Base-by-base conservation (phyloP, 176 grass and related monocot species). In the Eragrostis nindensis region DNA sequence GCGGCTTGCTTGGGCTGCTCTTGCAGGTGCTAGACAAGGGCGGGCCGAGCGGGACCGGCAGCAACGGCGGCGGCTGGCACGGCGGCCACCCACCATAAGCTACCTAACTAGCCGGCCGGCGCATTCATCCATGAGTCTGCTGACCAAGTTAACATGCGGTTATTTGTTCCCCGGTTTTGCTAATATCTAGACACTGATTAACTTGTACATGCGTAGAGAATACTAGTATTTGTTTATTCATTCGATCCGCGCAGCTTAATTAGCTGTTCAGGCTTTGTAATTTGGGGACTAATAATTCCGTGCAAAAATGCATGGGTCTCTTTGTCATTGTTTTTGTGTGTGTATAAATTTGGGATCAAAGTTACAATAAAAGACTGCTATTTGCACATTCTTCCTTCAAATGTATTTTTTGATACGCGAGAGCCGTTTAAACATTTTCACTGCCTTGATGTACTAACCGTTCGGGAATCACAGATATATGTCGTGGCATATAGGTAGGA, bases 291-390 rank as follows among this genome's bases (percentile, higher is more conserved):
- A 73, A 14, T 52, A 56, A 24, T 74, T 74, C 71, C 29, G 38
- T 43, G 53, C 53, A n/a, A 75, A 42, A 59, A 25, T 75, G 38
- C 72, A 8, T 43, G 68, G 44, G 43, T 71, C 13, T 71, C 19
- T 68, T 5, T 26, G 22, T 60, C 24, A 60, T 22, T 60, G 56
- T 1, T n/a, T 10, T 10, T 1, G 6, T 40, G 11, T 52, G 70
- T 36, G 12, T 49, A n/a, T n/a, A n/a, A n/a, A 18, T 21, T 32
- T 32, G 0, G 46, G 16, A 18, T 72, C 47, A 11, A 11, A 21
- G 30, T 7, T 56, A n/a, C n/a, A n/a, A n/a, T 56, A 52, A 52
- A 18, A 6, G 8, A 48, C 9, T n/a, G n/a, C n/a, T n/a, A n/a
- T n/a, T n/a, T n/a, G n/a, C n/a, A n/a, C n/a, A n/a, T n/a, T n/a